Evolutionary conservation across 768 basidiomycete genomes (phyloP), one percentile per base, ranked within the genome.

Genomic region (Tubosaeta sp.): DNA sequence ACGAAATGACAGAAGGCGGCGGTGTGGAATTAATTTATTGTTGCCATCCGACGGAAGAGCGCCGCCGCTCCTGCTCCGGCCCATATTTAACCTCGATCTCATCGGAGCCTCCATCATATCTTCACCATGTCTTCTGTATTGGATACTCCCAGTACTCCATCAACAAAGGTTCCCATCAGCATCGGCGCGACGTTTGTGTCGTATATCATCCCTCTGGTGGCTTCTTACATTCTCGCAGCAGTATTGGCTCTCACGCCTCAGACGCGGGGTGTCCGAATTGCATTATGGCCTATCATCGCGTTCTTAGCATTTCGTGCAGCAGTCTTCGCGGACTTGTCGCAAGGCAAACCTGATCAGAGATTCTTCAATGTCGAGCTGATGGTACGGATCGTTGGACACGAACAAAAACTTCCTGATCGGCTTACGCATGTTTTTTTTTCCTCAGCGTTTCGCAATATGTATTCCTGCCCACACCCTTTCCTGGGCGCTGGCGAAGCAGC

Each of bases 191-290:
- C 68, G 0, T 71, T 79, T 54, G 44, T 64, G 34, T 66, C 64
- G 34, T 64, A 74, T 51, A 49, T 79, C 47, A 49, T 76, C 17
- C 78, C 76, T 10, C 66, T 73, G 9, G 27, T 78, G 2, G 47
- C 75, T 17, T 71, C 69, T 53, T 81, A 80, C 63, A 75, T 77
- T 65, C 59, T 62, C 11, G 74, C 74, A 19, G 80, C 81, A n/a
- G 60, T 77, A 32, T 73, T 83, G 46, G 77, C 80, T 6, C 63
- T 78, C 19, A 62, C 74, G 6, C 77, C 78, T 0, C 65, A 68
- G n/a, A 81, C 80, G 0, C 71, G 72, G 26, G 45, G 59, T 6
- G 57, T 76, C 37, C 77, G 81, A 31, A 54, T 78, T 48, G 75
- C 73, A 5, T 52, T 80, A 19, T 68, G 80, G 32, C 78, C 80